phyloP scores from a whole-genome alignment of 345 rosid genomes.

The Gossypium anomalum region DNA sequence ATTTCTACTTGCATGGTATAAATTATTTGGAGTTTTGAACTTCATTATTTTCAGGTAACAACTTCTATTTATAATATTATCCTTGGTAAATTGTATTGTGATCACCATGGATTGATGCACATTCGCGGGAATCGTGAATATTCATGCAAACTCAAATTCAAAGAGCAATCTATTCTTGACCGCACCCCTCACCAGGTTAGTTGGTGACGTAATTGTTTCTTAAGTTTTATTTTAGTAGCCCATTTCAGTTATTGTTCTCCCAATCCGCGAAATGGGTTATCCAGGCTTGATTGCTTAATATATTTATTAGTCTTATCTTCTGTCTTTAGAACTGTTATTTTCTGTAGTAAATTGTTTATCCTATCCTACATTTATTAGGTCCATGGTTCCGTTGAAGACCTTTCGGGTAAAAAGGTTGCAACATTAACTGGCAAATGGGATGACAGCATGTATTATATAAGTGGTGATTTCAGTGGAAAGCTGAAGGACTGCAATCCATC shows the following conservation, averaged over 20 bases:
- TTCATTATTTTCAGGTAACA: constrained; percentile 58
- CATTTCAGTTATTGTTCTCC: background rate
- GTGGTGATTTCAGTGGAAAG: constrained; percentile 53
- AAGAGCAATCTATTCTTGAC: constrained; percentile 86
- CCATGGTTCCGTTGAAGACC: constrained; percentile 82
- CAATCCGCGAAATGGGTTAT: background rate
- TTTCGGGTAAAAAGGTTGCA: constrained; percentile 56
- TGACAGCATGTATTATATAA: constrained; percentile 65
- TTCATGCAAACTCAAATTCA: constrained; percentile 91
- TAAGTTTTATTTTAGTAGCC: background rate
- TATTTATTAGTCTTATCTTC: background rate
- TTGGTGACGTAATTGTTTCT: background rate
- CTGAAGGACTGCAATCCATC: constrained; percentile 49
- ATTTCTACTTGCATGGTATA: background rate
- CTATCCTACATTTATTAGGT: constrained; percentile 41
- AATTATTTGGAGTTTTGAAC: constrained; percentile 1
- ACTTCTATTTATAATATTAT: constrained; percentile 89
- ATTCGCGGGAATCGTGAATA: constrained; percentile 70
- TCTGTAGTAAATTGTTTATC: background rate
- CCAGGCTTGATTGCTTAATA: background rate
- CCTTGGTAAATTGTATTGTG: constrained; percentile 83
- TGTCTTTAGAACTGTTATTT: constrained; percentile 1
- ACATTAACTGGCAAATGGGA: constrained; percentile 95
- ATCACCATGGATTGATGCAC: constrained; percentile 91
- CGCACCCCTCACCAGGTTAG: constrained; percentile 91